Conservation (phyloP, 768 basidiomycete genomes). For the Pseudohyphozyma bogoriensis region DNA sequence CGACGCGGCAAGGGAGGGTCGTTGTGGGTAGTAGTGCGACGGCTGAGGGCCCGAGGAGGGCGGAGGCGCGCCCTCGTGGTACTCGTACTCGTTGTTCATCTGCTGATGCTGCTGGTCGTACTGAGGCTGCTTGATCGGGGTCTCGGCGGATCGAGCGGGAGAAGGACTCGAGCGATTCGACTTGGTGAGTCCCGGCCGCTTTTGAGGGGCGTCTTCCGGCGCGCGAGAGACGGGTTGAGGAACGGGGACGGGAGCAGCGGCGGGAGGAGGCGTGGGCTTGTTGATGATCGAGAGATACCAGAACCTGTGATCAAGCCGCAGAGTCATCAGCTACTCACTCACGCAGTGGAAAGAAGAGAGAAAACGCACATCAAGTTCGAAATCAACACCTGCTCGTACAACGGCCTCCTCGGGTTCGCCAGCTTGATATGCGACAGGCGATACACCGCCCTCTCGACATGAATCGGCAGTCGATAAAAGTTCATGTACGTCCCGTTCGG, state of each 20-base stretch:
- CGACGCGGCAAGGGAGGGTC: slow-evolving; percentile 4
- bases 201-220: background rate
- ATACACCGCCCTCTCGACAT: slow-evolving; percentile 97
- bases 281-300: slow-evolving; percentile 99
- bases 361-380: slow-evolving; percentile 40
- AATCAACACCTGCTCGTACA: slow-evolving; percentile 78
- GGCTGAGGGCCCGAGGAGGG: too few relatives aligned
- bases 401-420: slow-evolving; percentile 87
- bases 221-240: slow-evolving; percentile 40
- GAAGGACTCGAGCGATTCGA: slow-evolving; percentile 39
- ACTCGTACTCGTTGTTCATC: slow-evolving; percentile 64
- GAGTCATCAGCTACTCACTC: slow-evolving; percentile 56
- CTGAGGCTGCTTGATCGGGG: slow-evolving; percentile 74
- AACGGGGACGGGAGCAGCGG: slow-evolving; percentile 36
- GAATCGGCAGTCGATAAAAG: slow-evolving; percentile 74
- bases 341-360: slow-evolving; percentile 40
- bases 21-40: slow-evolving; percentile 10
- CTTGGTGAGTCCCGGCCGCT: slow-evolving; percentile 26
- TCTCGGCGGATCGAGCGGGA: slow-evolving; percentile 57
- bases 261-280: slow-evolving; percentile 56
- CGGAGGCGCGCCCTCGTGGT: slow-evolving; percentile 13
- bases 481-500: slow-evolving; percentile 36
- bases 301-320: slow-evolving; percentile 57
- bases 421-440: slow-evolving; percentile 96
- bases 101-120: slow-evolving; percentile 90